A percentile compares a stretch with the other conserved stretches of the same genome.
Evolutionary conservation across 345 rosid genomes (phyloP).

Genomic region (Eucalyptus erythrocorys): DNA sequence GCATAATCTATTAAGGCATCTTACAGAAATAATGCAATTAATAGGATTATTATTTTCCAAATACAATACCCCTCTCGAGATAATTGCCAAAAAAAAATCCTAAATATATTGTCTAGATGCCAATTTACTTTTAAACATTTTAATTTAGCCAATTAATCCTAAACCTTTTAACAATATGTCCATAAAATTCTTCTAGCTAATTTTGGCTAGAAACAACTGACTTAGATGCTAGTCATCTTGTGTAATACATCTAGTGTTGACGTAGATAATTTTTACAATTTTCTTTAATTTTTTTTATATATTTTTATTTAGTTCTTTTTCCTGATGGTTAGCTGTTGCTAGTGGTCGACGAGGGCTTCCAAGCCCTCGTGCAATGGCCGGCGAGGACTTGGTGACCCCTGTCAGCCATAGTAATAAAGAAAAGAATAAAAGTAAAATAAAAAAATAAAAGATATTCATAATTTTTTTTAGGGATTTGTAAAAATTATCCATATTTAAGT

Average conservation of each 20-base stretch:
- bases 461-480: not conserved
- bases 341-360: not conserved
- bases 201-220: too few species aligned
- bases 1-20: not conserved
- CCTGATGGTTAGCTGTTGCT: too few species aligned
- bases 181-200: too few species aligned
- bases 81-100: not conserved
- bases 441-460: too few species aligned
- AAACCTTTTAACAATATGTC: not conserved
- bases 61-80: not conserved
- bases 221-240: too few species aligned
- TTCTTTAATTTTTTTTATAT: too few species aligned
- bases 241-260: not conserved
- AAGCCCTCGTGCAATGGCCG: rapidly evolving
- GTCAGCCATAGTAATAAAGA: not conserved
- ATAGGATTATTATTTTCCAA: not conserved
- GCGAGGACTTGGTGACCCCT: not conserved
- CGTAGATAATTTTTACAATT: not conserved
- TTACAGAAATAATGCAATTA: not conserved
- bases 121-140: not conserved
- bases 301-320: too few species aligned
- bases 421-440: too few species aligned
- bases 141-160: not conserved
- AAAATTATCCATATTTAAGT: not conserved
- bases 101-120: not conserved